Evolutionary conservation across 768 basidiomycete species (phyloP).

Genomic region (Agrocybe praecox): DNA sequence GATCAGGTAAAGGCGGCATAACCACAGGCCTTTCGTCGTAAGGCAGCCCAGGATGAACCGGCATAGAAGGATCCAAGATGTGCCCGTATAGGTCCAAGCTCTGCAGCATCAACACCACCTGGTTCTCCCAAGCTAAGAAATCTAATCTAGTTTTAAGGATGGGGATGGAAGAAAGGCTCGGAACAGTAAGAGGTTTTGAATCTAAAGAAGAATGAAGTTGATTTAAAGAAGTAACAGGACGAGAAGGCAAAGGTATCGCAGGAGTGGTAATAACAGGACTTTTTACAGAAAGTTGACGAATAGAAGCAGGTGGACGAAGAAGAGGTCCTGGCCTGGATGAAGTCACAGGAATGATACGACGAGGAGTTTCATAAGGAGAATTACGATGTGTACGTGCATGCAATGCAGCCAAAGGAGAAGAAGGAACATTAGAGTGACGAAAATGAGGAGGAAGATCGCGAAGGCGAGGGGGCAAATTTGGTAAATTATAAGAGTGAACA

Average conservation of each 20-base stretch:
- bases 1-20: background rate
- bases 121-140: background rate
- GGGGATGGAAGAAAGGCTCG: background rate
- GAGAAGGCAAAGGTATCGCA: too few species aligned
- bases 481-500: background rate
- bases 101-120: background rate
- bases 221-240: too few species aligned
- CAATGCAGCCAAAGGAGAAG: background rate
- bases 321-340: too few species aligned
- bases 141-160: background rate
- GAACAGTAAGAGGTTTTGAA: background rate
- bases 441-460: background rate
- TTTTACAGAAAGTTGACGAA: too few species aligned
- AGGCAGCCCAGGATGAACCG: background rate
- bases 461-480: background rate
- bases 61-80: background rate
- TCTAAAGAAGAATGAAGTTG: background rate
- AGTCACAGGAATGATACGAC: too few species aligned
- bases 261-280: too few species aligned
- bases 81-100: background rate
- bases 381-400: too few species aligned
- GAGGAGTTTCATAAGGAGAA: too few species aligned
- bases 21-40: background rate
- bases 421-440: background rate
- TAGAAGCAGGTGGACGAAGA: too few species aligned